These are phyloP conservation scores for Mimosa pudica DNA, from an alignment of 306 rosid genomes.

Conservation along the genomic window DNA sequence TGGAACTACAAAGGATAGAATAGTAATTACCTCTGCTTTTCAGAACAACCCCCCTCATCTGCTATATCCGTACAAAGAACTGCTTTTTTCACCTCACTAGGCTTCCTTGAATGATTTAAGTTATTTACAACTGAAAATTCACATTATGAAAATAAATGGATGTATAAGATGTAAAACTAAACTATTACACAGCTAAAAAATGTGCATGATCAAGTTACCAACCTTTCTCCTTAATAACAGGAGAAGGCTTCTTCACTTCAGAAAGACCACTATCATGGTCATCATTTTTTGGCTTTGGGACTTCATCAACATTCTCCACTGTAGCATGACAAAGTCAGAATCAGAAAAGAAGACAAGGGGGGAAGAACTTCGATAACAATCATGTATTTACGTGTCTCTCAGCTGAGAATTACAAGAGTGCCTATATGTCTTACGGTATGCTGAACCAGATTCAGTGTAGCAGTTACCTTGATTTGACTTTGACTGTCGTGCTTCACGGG, in stretches of 20 bases:
- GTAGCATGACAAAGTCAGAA: slow-evolving; percentile 19
- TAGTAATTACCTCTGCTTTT: slow-evolving; percentile 69
- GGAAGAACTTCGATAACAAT: background rate
- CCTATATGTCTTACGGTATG: background rate
- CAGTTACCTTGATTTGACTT: slow-evolving; percentile 72
- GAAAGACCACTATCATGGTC: slow-evolving; percentile 39
- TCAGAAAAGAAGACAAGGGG: slow-evolving; percentile 16
- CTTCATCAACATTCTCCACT: slow-evolving; percentile 47
- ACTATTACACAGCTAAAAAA: slow-evolving; percentile 1
- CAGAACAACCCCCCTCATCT: slow-evolving; percentile 68
- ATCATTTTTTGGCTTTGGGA: slow-evolving; percentile 42
- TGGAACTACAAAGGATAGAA: slow-evolving; percentile 24
- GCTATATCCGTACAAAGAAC: slow-evolving; percentile 52
- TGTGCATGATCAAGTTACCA: slow-evolving; percentile 23
- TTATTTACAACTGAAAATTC: slow-evolving; percentile 33
- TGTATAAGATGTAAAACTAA: slow-evolving; percentile 13
- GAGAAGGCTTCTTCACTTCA: slow-evolving; percentile 47
- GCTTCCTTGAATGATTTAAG: slow-evolving; percentile 48
- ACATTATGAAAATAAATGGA: slow-evolving; percentile 29
- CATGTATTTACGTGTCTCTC: slow-evolving; percentile 25
- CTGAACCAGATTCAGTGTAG: slow-evolving; percentile 31
- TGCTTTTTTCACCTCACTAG: slow-evolving; percentile 49
- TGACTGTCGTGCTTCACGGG: slow-evolving; percentile 65
- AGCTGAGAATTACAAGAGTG: background rate
- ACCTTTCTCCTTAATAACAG: slow-evolving; percentile 67